Percentiles rank a stretch among this genome's conserved stretches.
These are phyloP conservation scores for Botrytis fragariae DNA, from an alignment of 2,329 filamentous ascomycete species.

Conservation along the genomic window DNA sequence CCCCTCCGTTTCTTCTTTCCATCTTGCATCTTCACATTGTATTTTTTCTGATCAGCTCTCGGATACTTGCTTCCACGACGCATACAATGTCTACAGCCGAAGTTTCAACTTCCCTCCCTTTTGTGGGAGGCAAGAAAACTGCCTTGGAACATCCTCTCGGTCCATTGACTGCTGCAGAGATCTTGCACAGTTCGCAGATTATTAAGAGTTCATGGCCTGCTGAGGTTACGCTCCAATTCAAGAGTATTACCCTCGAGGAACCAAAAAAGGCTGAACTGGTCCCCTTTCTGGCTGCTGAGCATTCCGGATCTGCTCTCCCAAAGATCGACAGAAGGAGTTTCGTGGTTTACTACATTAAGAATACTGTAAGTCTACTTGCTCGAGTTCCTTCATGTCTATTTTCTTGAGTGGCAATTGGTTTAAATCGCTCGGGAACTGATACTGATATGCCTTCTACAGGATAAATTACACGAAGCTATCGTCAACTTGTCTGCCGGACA, in stretches of 20 bases:
- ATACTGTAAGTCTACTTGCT: constrained; percentile 49
- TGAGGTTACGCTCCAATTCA: constrained; percentile 58
- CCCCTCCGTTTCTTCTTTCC: no score
- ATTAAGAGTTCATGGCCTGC: constrained; percentile 55
- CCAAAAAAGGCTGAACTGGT: constrained; percentile 53
- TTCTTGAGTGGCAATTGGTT: not conserved
- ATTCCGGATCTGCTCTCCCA: constrained; percentile 42
- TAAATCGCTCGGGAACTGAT: not conserved
- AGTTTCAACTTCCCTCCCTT: constrained; percentile 29
- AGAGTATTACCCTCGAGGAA: constrained; percentile 58
- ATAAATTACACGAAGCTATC: constrained; percentile 61
- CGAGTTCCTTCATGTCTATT: not conserved
- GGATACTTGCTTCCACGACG: not conserved
- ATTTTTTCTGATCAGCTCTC: not conserved
- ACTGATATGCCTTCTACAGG: constrained; percentile 39
- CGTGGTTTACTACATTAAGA: constrained; percentile 57
- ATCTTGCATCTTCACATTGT: not conserved
- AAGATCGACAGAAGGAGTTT: constrained; percentile 51
- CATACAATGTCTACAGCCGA: constrained; percentile 24
- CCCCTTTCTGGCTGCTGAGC: constrained; percentile 51
- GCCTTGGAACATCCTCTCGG: constrained; percentile 53
- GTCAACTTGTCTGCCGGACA: constrained; percentile 49
- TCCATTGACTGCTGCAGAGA: constrained; percentile 57
- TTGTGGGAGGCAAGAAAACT: constrained; percentile 30
- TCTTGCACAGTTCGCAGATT: constrained; percentile 49